phyloP scores from a whole-genome alignment of 78 protist species.

The slime mould (Dictyostelium discoideum) region dicty_2.7 NC_007088.5:506501-507000 shows the following conservation, averaged over 20 bases:
- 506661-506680: neutral
- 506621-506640: neutral
- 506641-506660: constrained; percentile 23
- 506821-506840: too few relatives aligned
- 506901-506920: too few relatives aligned
- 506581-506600: constrained; percentile 37
- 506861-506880: too few relatives aligned
- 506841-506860: too few relatives aligned
- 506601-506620: constrained; percentile 9
- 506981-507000: too few relatives aligned
- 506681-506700: constrained; percentile 22
- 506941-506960: too few relatives aligned
- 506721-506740: neutral
- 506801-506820: neutral
- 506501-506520: neutral
- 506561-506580: neutral
- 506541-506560: neutral
- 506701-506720: neutral
- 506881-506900: too few relatives aligned
- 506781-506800: neutral
- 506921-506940: too few relatives aligned
- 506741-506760: neutral
- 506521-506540: neutral
- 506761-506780: neutral
- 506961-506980: too few relatives aligned